These are phyloP conservation scores for Odonthalia washingtoniensis DNA, from an alignment of 31 red algal species.

Conservation along the genomic window DNA sequence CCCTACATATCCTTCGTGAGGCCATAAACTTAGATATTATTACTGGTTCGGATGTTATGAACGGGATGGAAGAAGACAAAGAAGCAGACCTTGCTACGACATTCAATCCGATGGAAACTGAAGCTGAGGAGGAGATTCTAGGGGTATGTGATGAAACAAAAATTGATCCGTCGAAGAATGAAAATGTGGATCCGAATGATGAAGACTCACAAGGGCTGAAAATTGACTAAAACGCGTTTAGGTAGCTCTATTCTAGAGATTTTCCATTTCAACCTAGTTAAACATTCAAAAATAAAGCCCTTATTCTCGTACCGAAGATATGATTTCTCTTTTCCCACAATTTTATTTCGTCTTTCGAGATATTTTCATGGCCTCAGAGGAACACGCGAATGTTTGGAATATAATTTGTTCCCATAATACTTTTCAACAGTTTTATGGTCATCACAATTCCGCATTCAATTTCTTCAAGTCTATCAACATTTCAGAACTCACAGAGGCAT, in stretches of 20 bases:
- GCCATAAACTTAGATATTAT: conserved; percentile 21
- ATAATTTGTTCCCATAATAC: too few species aligned
- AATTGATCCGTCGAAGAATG: not conserved
- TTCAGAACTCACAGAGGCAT: conserved; percentile 48
- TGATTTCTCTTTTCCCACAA: too few species aligned
- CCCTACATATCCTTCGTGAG: conserved; percentile 56
- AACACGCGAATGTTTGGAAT: too few species aligned
- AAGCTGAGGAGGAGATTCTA: conserved; percentile 48
- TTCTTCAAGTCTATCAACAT: too few species aligned
- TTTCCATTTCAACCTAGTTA: not conserved
- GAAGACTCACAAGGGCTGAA: not conserved
- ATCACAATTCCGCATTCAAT: too few species aligned
- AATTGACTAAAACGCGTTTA: not conserved
- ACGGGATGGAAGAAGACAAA: conserved; percentile 29
- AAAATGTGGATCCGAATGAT: too few species aligned
- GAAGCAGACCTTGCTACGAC: conserved; percentile 42
- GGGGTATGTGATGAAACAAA: conserved; percentile 22
- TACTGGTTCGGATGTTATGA: not conserved
- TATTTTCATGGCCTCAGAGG: too few species aligned
- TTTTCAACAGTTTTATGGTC: too few species aligned
- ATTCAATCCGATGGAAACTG: conserved; percentile 62
- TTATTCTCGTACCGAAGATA: too few species aligned
- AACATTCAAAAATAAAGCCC: not conserved
- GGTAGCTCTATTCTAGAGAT: not conserved
- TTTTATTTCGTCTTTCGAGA: too few species aligned